These are phyloP conservation scores for Pisolithus tinctorius DNA, from an alignment of 768 basidiomycete genomes.

Conservation along the genomic window DNA sequence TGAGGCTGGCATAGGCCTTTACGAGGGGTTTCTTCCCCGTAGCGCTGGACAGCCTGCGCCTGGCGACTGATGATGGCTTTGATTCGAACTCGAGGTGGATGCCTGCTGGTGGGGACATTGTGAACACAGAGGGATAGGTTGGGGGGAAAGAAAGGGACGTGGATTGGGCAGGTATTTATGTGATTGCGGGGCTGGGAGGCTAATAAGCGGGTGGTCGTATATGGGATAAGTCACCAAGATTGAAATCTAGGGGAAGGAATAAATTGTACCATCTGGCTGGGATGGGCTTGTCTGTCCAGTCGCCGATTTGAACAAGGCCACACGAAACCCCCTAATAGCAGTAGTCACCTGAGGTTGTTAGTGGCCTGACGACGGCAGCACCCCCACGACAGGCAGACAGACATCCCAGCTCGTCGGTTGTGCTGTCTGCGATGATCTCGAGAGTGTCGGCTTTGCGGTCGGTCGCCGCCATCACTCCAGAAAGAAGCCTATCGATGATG, in stretches of 20 bases:
- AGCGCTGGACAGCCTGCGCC: slow-evolving; percentile 63
- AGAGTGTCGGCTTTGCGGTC: too few relatives aligned
- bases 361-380: too few relatives aligned
- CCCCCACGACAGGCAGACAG: too few relatives aligned
- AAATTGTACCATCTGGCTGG: too few relatives aligned
- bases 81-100: slow-evolving; percentile 50
- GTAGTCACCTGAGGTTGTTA: too few relatives aligned
- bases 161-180: slow-evolving; percentile 27
- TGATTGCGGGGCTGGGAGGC: background rate
- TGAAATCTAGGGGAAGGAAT: background rate
- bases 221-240: background rate
- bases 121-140: slow-evolving; percentile 14
- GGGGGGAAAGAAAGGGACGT: slow-evolving; percentile 12
- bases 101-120: slow-evolving; percentile 43
- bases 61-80: slow-evolving; percentile 52
- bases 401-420: too few relatives aligned
- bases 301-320: too few relatives aligned
- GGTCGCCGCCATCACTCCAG: too few relatives aligned
- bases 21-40: slow-evolving; percentile 48
- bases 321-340: too few relatives aligned
- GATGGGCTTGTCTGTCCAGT: too few relatives aligned
- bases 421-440: too few relatives aligned
- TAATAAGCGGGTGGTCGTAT: background rate
- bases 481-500: background rate
- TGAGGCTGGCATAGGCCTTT: slow-evolving; percentile 54